These are phyloP conservation scores for Pezizomycotina sp. DNA, from an alignment of 2,329 filamentous ascomycete genomes.

Conservation along the genomic window DNA sequence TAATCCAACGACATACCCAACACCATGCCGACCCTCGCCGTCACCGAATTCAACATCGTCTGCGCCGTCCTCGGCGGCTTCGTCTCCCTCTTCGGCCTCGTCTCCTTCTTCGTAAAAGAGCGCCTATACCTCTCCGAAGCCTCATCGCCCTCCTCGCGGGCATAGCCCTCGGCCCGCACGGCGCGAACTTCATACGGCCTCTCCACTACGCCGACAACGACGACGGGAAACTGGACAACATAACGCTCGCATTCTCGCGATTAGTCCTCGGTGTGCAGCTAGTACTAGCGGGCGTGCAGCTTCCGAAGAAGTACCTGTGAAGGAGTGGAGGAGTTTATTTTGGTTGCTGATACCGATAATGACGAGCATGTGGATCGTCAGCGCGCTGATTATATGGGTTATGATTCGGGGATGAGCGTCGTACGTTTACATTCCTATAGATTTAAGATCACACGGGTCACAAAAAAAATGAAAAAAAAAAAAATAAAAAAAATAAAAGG, in stretches of 20 bases:
- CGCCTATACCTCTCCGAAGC: conserved; percentile 83
- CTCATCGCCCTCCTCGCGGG: conserved; percentile 49
- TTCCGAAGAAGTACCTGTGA: conserved; percentile 68
- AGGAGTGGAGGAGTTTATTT: conserved; percentile 59
- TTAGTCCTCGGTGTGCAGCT: conserved; percentile 82
- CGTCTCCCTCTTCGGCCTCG: conserved; percentile 74
- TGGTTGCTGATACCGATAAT: conserved; percentile 70
- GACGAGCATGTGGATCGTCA: conserved; percentile 70
- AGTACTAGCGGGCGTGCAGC: conserved; percentile 71
- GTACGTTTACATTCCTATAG: not conserved
- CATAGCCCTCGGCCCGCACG: conserved; percentile 61
- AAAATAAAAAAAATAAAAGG: too few species aligned
- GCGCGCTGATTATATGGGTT: conserved; percentile 62
- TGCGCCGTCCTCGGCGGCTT: conserved; percentile 67
- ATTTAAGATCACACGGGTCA: too few species aligned
- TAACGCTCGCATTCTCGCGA: conserved; percentile 70
- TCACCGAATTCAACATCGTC: conserved; percentile 71
- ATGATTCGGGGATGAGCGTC: conserved; percentile 52
- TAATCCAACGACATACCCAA: too few species aligned
- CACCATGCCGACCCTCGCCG: conserved; percentile 43
- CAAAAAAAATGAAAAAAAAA: too few species aligned
- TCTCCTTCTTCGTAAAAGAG: conserved; percentile 80
- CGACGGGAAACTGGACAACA: conserved; percentile 44
- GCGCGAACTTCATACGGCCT: conserved; percentile 57
- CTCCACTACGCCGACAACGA: conserved; percentile 52